Base-by-base conservation (phyloP, 345 rosid genomes). In the Jatropha curcas region DNA sequence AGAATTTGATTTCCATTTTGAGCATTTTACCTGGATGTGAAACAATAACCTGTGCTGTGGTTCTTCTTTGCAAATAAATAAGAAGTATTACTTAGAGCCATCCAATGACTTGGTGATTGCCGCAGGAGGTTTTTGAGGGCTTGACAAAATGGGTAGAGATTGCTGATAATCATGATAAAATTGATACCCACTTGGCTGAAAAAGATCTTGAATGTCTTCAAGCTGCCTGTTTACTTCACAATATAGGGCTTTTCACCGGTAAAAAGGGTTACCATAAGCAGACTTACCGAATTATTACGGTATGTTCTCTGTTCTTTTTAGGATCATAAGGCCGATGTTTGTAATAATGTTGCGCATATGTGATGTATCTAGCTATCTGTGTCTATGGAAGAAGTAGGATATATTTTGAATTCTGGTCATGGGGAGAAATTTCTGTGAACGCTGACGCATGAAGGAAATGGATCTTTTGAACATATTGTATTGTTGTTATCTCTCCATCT, bases 161-260 rank as follows among this genome's bases (percentile, higher is more conserved):
- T 67, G 74, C 50, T 43, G 53, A 64, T 25, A 25, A 70, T 73
- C 82, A 78, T 66, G 59, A 43, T 73, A 74, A 75, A 34, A 62
- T 80, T 66, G 53, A 46, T 6, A 52, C 70, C 72, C 52, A 70
- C 56, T 75, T 88, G 68, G 86, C 77, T 37, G 83, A 76, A 55
- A 88, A 85, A 74, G 85, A 86, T 81, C 83, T 87, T 70, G 93
- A 89, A 77, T 86, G 84, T 72, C 88, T 91, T 35, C 85, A 87
- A 79, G 97, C 89, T 79, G 90, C 97, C 17, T 91, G 93, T 74
- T 82, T 87, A 79, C 90, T 91, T 75, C 97, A 91, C 78, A 84
- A 80, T 71, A 73, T 86, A 11, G 97, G 97, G 51, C 78, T 81
- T 56, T 74, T 81, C 74, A 70, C 77, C 64, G 79, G 92, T 78